phyloP scores from a whole-genome alignment of 192 early-diverging fungal genomes.

The Coemansia sp. region DNA sequence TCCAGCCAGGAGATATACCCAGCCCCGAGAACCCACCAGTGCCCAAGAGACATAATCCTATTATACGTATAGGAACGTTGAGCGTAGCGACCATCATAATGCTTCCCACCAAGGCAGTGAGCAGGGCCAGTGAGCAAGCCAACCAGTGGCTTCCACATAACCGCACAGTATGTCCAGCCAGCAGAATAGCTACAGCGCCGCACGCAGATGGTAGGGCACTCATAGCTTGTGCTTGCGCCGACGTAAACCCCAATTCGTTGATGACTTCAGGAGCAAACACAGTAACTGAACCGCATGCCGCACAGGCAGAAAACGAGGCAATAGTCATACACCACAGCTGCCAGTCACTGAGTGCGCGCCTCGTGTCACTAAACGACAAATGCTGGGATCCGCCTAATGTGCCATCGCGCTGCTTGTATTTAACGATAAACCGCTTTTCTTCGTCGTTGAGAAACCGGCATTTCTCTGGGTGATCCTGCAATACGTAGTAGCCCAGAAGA shows the following conservation, averaged over 20 bases:
- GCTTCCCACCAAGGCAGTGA: slow-evolving; percentile 22
- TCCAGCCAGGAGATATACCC: slow-evolving; percentile 43
- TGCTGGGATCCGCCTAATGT: slow-evolving; percentile 42
- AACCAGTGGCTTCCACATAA: slow-evolving; percentile 36
- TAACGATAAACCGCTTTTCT: slow-evolving; percentile 41
- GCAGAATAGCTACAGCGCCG: slow-evolving; percentile 36
- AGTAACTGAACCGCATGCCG: slow-evolving; percentile 18
- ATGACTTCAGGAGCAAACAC: slow-evolving; percentile 52
- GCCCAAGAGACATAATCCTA: slow-evolving; percentile 42
- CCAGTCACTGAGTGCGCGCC: slow-evolving; percentile 36
- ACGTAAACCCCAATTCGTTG: slow-evolving; percentile 47
- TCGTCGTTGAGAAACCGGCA: slow-evolving; percentile 36
- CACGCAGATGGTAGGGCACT: slow-evolving; percentile 42
- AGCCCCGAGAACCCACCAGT: slow-evolving; percentile 39
- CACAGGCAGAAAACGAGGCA: slow-evolving; percentile 32
- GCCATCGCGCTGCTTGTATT: slow-evolving; percentile 36
- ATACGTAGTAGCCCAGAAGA: slow-evolving; percentile 33
- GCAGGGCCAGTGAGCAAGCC: slow-evolving; percentile 12
- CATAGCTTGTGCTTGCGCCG: slow-evolving; percentile 45
- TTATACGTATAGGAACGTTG: slow-evolving; percentile 26
- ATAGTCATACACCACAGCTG: slow-evolving; percentile 49
- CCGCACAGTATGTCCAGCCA: slow-evolving; percentile 19
- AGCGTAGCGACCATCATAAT: slow-evolving; percentile 32
- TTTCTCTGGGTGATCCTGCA: slow-evolving; percentile 54
- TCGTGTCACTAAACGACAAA: slow-evolving; percentile 18